phyloP scores from a whole-genome alignment of 164 flowering plant genomes.

The Cinnamomum micranthum region DNA sequence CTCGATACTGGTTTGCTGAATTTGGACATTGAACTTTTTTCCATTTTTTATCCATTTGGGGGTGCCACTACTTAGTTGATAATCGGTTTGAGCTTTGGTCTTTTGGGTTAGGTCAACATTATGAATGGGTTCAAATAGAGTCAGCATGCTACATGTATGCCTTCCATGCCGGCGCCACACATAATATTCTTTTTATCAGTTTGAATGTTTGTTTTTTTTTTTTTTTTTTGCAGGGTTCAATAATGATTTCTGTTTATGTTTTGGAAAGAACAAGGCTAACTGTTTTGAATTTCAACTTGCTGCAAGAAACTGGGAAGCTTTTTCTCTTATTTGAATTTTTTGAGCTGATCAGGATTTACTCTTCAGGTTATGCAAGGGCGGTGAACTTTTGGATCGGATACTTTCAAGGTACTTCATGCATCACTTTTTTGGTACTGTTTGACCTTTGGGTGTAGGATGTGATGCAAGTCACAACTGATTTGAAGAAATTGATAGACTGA shows the following conservation, averaged over 20 bases:
- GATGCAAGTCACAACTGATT: not conserved
- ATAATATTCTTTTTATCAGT: not conserved
- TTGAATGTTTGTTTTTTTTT: not conserved
- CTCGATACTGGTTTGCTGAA: not conserved
- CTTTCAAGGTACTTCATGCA: constrained; percentile 57
- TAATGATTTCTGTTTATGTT: not conserved
- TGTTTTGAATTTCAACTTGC: not conserved
- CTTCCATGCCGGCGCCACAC: not conserved
- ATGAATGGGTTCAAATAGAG: not conserved
- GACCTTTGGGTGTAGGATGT: not conserved
- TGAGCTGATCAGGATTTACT: not conserved
- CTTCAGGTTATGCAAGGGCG: constrained; percentile 85
- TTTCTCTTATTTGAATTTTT: not conserved
- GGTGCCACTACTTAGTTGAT: not conserved
- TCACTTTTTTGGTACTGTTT: not conserved
- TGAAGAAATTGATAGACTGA: not conserved
- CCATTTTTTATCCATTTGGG: not conserved
- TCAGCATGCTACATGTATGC: not conserved
- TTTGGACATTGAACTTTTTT: not conserved
- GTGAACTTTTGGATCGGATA: constrained; percentile 82
- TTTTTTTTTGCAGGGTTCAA: not conserved
- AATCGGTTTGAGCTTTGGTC: not conserved
- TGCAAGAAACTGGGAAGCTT: not conserved
- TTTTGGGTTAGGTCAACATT: not conserved
- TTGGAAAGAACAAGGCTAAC: not conserved